Base-by-base conservation (phyloP, 2,329 filamentous ascomycete species). In the Alternaria gaisen region DNA sequence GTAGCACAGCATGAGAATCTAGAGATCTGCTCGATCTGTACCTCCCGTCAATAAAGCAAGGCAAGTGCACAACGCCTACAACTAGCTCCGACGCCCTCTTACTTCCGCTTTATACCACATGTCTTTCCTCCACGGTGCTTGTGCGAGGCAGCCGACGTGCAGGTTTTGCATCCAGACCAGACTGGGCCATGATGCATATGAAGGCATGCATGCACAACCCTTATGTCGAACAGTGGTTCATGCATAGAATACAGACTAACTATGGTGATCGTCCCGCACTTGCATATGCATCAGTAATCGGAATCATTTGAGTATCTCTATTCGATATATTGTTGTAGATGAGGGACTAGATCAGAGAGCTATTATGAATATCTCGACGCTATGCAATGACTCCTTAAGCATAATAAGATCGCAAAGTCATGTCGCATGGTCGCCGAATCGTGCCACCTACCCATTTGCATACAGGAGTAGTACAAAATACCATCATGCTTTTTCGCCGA, bases 221-320 rank as follows among this genome's bases (percentile, higher is more conserved):
- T 18, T 28, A n/a, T 32, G 26, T 32, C 40, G 54, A 61, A 53
- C 58, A 51, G 55, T 24, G 38, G 61, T 66, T 66, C 64, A 68
- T 65, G 58, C 58, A 63, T 40, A 43, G 47, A 52, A 54, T 57
- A 64, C 65, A 64, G 36, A 53, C 61, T 44, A 64, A 56, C 16
- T 47, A 50, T 36, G 46, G 46, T 55, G 66, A 68, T 70, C 66
- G 64, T 57, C 64, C 64, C 66, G 66, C 63, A 54, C 61, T 60
- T 67, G 65, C 66, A 68, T 58, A 63, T 60, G 65, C 63, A 69
- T 60, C 48, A 26, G 24, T 36, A 50, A 47, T 22, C 30, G 26
- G n/a, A 32, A 40, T 22, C 56, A 30, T 41, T 11, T 26, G 46
- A 38, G 20, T 42, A 38, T 51, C 41, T 56, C 38, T 38, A 56